phyloP scores from a whole-genome alignment of 1,284 basidiomycete species.

The Apiotrichum mycotoxinovorans region DNA sequence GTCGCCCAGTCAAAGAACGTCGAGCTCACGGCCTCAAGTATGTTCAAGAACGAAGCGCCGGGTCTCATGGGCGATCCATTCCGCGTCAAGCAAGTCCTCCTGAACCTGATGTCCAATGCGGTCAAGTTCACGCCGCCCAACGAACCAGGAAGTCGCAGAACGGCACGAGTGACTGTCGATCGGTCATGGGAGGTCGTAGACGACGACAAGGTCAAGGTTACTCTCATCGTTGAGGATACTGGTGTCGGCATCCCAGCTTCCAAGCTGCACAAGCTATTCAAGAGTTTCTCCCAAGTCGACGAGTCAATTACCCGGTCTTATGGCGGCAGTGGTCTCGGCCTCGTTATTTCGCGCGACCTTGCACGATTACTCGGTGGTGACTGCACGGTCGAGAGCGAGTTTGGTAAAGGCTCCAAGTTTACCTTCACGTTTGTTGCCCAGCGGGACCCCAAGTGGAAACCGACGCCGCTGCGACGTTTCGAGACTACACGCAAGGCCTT shows the following conservation, averaged over 20 bases:
- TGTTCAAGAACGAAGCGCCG: conserved; percentile 37
- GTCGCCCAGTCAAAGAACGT: conserved; percentile 41
- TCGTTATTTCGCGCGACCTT: conserved; percentile 45
- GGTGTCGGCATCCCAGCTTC: conserved; percentile 37
- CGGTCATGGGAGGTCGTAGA: conserved; percentile 26
- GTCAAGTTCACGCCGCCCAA: conserved; percentile 41
- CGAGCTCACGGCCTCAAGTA: conserved; percentile 37
- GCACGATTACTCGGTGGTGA: conserved; percentile 44
- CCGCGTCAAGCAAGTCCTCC: conserved; percentile 42
- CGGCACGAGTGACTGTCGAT: conserved; percentile 32
- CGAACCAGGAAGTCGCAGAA: not conserved
- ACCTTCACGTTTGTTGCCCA: conserved; percentile 39
- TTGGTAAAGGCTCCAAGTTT: conserved; percentile 46
- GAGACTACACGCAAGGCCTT: conserved; percentile 21
- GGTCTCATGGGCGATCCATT: conserved; percentile 41
- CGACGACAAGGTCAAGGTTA: conserved; percentile 24
- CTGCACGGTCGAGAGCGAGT: conserved; percentile 39
- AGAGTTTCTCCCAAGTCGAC: conserved; percentile 47
- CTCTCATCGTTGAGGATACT: conserved; percentile 36
- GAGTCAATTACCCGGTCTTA: conserved; percentile 42
- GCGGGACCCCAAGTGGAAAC: conserved; percentile 18
- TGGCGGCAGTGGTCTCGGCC: conserved; percentile 43
- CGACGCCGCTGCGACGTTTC: conserved; percentile 6
- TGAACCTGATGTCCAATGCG: conserved; percentile 42
- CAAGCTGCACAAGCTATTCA: conserved; percentile 45